A percentile compares a stretch with the other conserved stretches of the same genome.
Evolutionary conservation across 1,139 yeast genomes (phyloP).

Genomic region (Kluyveromyces sp.): DNA sequence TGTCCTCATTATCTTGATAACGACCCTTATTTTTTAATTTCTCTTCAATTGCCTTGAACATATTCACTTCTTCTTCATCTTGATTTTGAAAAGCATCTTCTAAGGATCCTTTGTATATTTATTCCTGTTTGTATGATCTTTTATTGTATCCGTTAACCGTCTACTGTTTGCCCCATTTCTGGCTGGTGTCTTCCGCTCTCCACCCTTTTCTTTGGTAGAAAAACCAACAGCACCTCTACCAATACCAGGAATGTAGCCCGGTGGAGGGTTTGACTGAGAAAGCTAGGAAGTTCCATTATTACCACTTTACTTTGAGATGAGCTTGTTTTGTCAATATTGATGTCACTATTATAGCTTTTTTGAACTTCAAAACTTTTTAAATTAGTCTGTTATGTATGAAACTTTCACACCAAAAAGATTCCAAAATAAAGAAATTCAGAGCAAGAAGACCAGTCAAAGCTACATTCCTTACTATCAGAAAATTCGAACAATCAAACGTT

Average conservation of each 20-base stretch:
- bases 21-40: not conserved
- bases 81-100: conserved; percentile 33
- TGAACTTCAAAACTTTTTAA: no score
- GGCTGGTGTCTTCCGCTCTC: conserved; percentile 18
- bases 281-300: conserved; percentile 30
- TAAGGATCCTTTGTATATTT: conserved; percentile 13
- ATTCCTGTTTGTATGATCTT: not conserved
- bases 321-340: not conserved
- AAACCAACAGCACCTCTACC: conserved; percentile 97
- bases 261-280: conserved; percentile 82
- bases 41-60: not conserved
- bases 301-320: not conserved
- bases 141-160: not conserved
- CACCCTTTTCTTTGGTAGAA: conserved; percentile 67
- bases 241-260: conserved; percentile 84
- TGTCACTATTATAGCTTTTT: no score
- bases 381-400: no score
- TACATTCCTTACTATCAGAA: no score
- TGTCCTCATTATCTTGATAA: not conserved
- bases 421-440: no score
- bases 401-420: no score
- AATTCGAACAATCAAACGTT: no score
- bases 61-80: conserved; percentile 65
- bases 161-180: not conserved
- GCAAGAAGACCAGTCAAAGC: no score